phyloP scores from a whole-genome alignment of 1,284 basidiomycete genomes.

The Ganoderma multipileum region DNA sequence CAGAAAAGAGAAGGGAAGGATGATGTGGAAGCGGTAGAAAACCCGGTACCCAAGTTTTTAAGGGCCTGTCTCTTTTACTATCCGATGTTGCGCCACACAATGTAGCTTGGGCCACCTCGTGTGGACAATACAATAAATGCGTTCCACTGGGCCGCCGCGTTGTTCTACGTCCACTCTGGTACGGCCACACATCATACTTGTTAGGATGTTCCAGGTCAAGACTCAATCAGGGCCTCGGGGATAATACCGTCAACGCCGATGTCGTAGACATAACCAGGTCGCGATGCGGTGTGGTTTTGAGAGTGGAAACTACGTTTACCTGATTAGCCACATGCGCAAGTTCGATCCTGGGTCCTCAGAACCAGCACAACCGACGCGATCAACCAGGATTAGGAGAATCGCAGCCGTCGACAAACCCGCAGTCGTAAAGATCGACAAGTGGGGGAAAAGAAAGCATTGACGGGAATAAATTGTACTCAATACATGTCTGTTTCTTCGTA shows the following conservation, averaged over 20 bases:
- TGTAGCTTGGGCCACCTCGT: background rate
- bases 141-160: background rate
- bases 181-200: background rate
- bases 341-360: background rate
- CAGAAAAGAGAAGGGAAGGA: background rate
- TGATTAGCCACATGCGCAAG: background rate
- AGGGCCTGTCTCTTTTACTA: background rate
- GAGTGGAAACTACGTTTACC: background rate
- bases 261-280: too few relatives aligned
- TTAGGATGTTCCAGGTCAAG: too few relatives aligned
- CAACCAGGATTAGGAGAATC: background rate
- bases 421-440: background rate
- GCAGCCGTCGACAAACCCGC: background rate
- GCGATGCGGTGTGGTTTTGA: background rate
- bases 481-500: constrained; percentile 24
- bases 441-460: background rate
- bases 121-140: background rate
- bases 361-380: background rate
- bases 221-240: too few relatives aligned
- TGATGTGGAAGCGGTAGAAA: background rate
- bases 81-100: background rate
- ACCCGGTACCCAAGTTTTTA: background rate
- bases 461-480: constrained; percentile 20
- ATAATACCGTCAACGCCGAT: too few relatives aligned
- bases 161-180: background rate